Evolutionary conservation across 345 rosid species (phyloP), one percentile per base, ranked within the genome.

Genomic region (Lagerstroemia speciosa): DNA sequence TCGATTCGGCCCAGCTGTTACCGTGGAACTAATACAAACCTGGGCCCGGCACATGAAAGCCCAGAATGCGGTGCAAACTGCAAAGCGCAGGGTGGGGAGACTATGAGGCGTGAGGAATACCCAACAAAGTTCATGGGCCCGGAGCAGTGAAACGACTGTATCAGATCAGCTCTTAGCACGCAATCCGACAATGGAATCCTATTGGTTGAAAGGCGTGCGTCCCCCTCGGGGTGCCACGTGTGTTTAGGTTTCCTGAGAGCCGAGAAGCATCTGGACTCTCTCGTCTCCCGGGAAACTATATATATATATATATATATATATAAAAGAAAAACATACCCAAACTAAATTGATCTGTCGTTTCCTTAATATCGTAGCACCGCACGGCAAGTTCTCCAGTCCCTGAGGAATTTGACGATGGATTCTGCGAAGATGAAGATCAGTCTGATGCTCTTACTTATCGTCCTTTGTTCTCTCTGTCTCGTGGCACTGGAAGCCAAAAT

Each of bases 201-300:
- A 89, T 89, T 91, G 96, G 97, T 74, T 66, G 37, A 63, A 31
- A 61, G 1, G 78, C 96, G 91, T 89, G 91, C 84, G 67, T 48
- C 6, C 8, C 15, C 32, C 41, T 52, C n/a, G 40, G 6, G 30
- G n/a, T 40, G 85, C 88, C 97, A 87, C 91, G 93, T 91, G 73
- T 58, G 66, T 41, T 0, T 17, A 14, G 67, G 77, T 73, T 75
- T 73, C 65, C 17, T 40, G 45, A 8, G n/a, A 19, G 71, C 37
- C 80, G 52, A 66, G 85, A 85, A 85, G 69, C 64, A 60, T 81
- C 81, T 75, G 53, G 86, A 78, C 30, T 62, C 55, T 45, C 57
- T 62, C 55, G 53, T 69, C 52, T 70, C 83, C 89, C 37, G 74
- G 67, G 68, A 77, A 76, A 68, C 74, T 81, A 81, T 80, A 9